Evolutionary conservation across 768 basidiomycete genomes (phyloP).

Genomic region (Amanita jacksonii): DNA sequence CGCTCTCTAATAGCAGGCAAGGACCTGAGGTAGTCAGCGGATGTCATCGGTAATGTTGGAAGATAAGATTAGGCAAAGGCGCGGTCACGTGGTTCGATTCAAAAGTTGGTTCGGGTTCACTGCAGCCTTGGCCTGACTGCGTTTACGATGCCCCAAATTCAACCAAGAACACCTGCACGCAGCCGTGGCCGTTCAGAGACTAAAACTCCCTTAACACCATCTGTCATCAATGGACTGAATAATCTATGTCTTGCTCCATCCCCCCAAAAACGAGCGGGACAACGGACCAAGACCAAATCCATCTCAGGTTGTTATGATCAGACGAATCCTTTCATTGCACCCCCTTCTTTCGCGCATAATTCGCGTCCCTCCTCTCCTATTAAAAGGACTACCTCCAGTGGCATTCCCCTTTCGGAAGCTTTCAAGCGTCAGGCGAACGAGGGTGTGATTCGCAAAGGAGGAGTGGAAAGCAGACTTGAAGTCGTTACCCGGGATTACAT

Average conservation of each 20-base stretch:
- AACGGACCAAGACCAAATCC: conserved; percentile 20
- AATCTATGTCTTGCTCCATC: conserved; percentile 30
- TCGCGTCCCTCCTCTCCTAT: conserved; percentile 55
- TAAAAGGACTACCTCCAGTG: conserved; percentile 44
- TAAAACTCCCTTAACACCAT: conserved; percentile 42
- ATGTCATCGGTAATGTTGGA: conserved; percentile 11
- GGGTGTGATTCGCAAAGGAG: conserved; percentile 70
- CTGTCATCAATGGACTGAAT: conserved; percentile 30
- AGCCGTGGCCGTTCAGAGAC: conserved; percentile 38
- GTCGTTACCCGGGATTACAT: conserved; percentile 73
- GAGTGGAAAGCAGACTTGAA: conserved; percentile 66
- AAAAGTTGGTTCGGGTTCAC: no score
- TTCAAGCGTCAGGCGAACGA: conserved; percentile 52
- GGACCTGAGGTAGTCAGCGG: conserved; percentile 67
- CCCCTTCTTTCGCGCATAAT: conserved; percentile 12
- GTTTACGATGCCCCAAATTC: conserved; percentile 4
- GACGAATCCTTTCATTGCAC: conserved; percentile 55
- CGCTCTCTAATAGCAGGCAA: conserved; percentile 86
- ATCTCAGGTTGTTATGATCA: conserved; percentile 32
- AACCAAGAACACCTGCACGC: conserved; percentile 41
- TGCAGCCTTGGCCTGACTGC: neutral
- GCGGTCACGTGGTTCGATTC: conserved; percentile 8
- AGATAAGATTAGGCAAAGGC: neutral
- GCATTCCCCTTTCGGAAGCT: conserved; percentile 40
- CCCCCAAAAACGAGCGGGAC: conserved; percentile 18